Evolutionary conservation across 495 filamentous ascomycete species (phyloP).

Genomic region (Neurospora sp.): DNA sequence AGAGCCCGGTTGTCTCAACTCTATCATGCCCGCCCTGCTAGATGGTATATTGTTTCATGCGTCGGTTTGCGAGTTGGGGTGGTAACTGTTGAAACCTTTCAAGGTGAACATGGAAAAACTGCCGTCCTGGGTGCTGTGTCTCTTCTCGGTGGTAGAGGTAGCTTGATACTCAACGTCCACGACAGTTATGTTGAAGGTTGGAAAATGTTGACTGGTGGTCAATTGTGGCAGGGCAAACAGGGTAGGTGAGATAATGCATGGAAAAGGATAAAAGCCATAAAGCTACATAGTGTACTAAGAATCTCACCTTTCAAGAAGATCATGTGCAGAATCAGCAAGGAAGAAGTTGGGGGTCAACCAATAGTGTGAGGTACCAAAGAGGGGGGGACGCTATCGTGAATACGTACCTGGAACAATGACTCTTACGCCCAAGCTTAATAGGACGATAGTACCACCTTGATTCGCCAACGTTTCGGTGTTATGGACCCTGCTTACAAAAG

Average conservation of each 20-base stretch:
- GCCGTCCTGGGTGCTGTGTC: background rate
- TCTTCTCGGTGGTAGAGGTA: background rate
- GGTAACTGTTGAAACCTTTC: background rate
- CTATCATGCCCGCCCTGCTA: background rate
- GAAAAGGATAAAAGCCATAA: background rate
- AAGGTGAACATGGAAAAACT: background rate
- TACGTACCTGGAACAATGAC: background rate
- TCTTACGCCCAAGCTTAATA: background rate
- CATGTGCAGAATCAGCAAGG: background rate
- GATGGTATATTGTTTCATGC: background rate
- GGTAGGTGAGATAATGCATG: background rate
- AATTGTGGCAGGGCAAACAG: background rate
- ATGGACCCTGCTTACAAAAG: background rate
- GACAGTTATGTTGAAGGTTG: background rate
- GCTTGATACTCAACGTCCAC: background rate
- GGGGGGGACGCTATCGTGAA: background rate
- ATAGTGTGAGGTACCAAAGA: background rate
- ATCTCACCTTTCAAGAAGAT: background rate
- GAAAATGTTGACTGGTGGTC: background rate
- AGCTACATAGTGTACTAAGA: background rate
- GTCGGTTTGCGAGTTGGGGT: background rate
- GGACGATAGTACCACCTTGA: background rate
- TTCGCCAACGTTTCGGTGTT: background rate
- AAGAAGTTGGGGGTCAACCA: background rate
- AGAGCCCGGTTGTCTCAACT: background rate